Base-by-base conservation (phyloP, 1,284 basidiomycete genomes). In the Fomitopsis schrenkii region DNA sequence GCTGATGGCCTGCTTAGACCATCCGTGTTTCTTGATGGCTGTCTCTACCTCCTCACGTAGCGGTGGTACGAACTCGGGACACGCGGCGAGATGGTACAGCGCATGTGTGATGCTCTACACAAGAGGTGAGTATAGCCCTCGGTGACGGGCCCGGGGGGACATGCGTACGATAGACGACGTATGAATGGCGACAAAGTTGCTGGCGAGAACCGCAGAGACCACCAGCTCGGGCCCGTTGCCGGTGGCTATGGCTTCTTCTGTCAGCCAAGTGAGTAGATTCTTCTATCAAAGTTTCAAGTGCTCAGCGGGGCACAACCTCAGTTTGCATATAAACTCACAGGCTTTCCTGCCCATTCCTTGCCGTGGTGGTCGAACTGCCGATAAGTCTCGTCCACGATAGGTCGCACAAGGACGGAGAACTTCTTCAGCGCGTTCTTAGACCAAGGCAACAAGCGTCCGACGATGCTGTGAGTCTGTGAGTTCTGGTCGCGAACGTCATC, bases 41-140 rank as follows among this genome's bases (percentile, higher is more conserved):
- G 57, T 48, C 33, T 78, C 75, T 0, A 82, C 70, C 64, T 84
- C 82, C 46, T 80, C 76, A 6, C 81, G 75, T 46, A 84, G 65
- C 1, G 73, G 74, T n/a, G 73, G 60, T 9, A 78, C 64, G 54
- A 75, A 77, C 33, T 79, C 70, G 0, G 78, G 77, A 59, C 74
- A 66, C 0, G 74, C 70, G 6, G 80, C 77, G 3, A 84, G 70
- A 46, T 79, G 67, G 58, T 71, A 79, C n/a, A 84, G 59, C 0
- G 72, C 72, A 46, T 75, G 70, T 0, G 75, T 74, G 30, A 79
- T 67, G 17, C 69, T 74, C 78, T 80, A 55, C 3, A 3, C 38
- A 45, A 19, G 4, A 22, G 42, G 35, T 26, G 41, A n/a, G 12
- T 15, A 36, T 33, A 30, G 26, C 2, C 5, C 22, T 12, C 36